A percentile compares a stretch with the other conserved stretches of the same genome.
phyloP scores from a whole-genome alignment of 441 rosid genomes.

The Aquilaria agallochum region DNA sequence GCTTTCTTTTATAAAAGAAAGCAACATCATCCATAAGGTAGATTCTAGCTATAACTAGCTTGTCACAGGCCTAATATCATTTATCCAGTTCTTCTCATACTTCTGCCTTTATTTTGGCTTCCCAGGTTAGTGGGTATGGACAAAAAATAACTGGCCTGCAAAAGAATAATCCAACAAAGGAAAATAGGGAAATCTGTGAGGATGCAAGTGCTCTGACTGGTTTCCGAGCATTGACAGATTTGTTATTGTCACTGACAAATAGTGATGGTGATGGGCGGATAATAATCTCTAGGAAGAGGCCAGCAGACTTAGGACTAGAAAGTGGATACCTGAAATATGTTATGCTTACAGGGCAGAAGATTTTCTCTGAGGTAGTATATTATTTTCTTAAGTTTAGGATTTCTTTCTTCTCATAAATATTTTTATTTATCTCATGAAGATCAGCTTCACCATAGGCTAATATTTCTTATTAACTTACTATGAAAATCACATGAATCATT shows the following conservation, averaged over 20 bases:
- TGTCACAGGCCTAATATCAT: slow-evolving; percentile 13
- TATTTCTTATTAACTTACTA: neutral
- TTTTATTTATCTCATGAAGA: neutral
- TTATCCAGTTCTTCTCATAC: slow-evolving; percentile 4
- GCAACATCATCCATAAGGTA: slow-evolving; percentile 91
- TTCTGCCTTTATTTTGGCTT: slow-evolving; percentile 15
- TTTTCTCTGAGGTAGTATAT: slow-evolving; percentile 77
- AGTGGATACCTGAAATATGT: slow-evolving; percentile 79
- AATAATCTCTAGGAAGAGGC: slow-evolving; percentile 63
- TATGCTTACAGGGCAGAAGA: slow-evolving; percentile 89
- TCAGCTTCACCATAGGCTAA: too few relatives aligned
- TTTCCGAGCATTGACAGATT: slow-evolving; percentile 67
- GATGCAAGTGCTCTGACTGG: slow-evolving; percentile 59
- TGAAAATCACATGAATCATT: slow-evolving; percentile 2
- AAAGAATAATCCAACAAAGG: slow-evolving; percentile 31
- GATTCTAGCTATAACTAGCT: slow-evolving; percentile 14
- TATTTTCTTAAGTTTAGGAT: slow-evolving; percentile 9
- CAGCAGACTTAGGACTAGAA: slow-evolving; percentile 39
- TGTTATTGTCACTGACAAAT: slow-evolving; percentile 70
- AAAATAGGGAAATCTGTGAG: slow-evolving; percentile 32
- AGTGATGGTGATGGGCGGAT: slow-evolving; percentile 88
- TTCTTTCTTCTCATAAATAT: slow-evolving; percentile 3
- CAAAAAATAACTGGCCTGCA: slow-evolving; percentile 49
- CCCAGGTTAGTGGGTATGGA: slow-evolving; percentile 82
- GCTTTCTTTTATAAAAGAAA: slow-evolving; percentile 72